Evolutionary conservation across 2,329 filamentous ascomycete species (phyloP), one percentile per base, ranked within the genome.

Genomic region (Diaporthe sp.): DNA sequence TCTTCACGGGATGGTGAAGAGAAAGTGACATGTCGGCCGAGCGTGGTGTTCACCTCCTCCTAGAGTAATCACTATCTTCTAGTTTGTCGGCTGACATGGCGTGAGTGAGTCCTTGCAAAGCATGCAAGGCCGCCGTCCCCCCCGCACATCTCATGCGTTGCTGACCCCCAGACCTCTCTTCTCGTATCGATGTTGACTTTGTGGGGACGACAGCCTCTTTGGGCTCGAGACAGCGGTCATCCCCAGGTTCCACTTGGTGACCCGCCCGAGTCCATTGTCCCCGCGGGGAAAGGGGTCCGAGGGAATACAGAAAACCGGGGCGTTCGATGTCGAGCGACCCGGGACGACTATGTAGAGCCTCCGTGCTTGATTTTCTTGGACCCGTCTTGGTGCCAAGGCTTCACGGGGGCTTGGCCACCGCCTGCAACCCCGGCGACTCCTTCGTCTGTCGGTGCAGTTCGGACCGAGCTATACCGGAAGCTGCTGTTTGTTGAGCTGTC

Each of bases 391-490:
- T 70, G 22, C 65, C 65, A 70, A 70, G 65, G 49, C 34, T 70
- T 53, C 49, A 70, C 65, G 65, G 49, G 34, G 22, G 10, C 65
- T 70, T 70, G 65, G 65, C 65, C 49, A 55, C 49, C 65, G 68
- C 55, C 42, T 61, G 15, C 57, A n/a, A 72, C 55, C 39, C 53
- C 42, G 44, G 70, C 55, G 31, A 22, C 44, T 42, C 25, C 10
- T 12, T 65, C 17, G 42, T 44, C 28, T 44, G 28, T 78, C 77
- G 77, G 77, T 70, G 42, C 68, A 73, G 62, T 72, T 77, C 61
- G 74, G 76, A 31, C 74, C 77, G 77, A 78, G 72, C 39, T 74
- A 12, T 44, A 9, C 74, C 72, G 72, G 31, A 46, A 31, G 65
- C 34, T 58, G 34, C 71, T 44, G 34, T 51, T 34, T 42, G 72